These are phyloP conservation scores for Elymus sibiricus DNA, from an alignment of 176 grass and related monocot species.

Conservation along the genomic window DNA sequence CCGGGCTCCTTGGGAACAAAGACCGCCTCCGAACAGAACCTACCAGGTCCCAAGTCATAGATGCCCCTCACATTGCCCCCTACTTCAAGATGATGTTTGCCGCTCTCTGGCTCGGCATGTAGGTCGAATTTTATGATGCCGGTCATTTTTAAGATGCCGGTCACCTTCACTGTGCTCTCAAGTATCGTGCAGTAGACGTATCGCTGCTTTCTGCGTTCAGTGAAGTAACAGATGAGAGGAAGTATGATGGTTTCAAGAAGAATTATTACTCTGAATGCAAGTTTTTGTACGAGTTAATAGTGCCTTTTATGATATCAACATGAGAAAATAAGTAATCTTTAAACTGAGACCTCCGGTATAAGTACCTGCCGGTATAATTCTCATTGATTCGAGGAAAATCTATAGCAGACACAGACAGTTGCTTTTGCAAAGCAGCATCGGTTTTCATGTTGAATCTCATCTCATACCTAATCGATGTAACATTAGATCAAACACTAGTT, in stretches of 20 bases:
- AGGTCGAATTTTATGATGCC: slow-evolving; percentile 88
- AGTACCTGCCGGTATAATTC: slow-evolving; percentile 76
- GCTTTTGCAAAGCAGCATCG: slow-evolving; percentile 64
- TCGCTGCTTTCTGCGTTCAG: slow-evolving; percentile 57
- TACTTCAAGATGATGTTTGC: slow-evolving; percentile 33
- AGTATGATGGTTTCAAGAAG: not conserved
- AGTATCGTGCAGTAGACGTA: slow-evolving; percentile 62
- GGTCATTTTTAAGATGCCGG: slow-evolving; percentile 63
- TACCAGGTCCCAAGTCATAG: too few species aligned
- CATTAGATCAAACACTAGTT: not conserved
- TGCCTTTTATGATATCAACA: not conserved
- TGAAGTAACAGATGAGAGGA: slow-evolving; percentile 9
- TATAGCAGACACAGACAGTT: slow-evolving; percentile 75
- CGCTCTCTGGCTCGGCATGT: slow-evolving; percentile 42
- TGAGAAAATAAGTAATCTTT: not conserved
- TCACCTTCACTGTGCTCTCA: slow-evolving; percentile 61
- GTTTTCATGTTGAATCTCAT: too few species aligned
- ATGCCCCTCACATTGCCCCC: too few species aligned
- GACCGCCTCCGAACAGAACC: too few species aligned
- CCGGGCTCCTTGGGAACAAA: slow-evolving; percentile 24
- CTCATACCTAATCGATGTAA: not conserved
- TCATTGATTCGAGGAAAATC: slow-evolving; percentile 96
- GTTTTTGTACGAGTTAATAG: not conserved
- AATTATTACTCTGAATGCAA: not conserved
- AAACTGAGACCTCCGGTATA: not conserved